Percentiles rank a stretch among this genome's conserved stretches.
Conservation (phyloP, 371 early-diverging fungal species). For the Fennellomyces sp. region DNA sequence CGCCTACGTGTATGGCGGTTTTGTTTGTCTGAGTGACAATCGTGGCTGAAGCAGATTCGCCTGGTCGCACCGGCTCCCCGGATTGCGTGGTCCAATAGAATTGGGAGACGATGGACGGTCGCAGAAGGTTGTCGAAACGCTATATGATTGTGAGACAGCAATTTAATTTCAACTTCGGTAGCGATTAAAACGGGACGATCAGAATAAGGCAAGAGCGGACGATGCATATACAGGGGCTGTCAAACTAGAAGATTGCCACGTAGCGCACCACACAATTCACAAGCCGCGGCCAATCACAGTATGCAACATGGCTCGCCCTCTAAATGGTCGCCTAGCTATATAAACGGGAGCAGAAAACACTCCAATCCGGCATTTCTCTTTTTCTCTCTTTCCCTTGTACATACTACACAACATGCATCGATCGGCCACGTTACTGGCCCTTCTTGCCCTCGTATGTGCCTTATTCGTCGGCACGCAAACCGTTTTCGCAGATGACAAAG, state of each 20-base stretch:
- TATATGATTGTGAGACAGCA: too few species aligned
- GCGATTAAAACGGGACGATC: too few species aligned
- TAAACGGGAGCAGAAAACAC: conserved; percentile 12
- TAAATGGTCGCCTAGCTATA: conserved; percentile 7
- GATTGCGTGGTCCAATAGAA: too few species aligned
- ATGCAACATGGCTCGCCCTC: conserved; percentile 39
- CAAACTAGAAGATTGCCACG: conserved; percentile 1
- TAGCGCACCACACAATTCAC: conserved; percentile 1
- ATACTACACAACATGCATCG: conserved; percentile 34
- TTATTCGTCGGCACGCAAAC: conserved; percentile 34
- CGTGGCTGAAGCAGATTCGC: too few species aligned
- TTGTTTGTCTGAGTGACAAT: too few species aligned
- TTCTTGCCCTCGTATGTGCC: conserved; percentile 45
- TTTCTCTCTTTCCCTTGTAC: conserved; percentile 21
- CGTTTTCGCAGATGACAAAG: conserved; percentile 46
- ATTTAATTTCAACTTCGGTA: too few species aligned
- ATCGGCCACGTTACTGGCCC: conserved; percentile 42
- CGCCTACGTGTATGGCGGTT: too few species aligned
- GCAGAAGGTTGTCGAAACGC: too few species aligned
- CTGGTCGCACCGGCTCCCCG: too few species aligned
- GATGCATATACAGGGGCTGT: too few species aligned
- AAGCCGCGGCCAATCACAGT: conserved; percentile 36
- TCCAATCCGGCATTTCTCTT: conserved; percentile 18
- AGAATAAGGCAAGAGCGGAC: too few species aligned
- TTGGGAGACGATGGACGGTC: too few species aligned